Evolutionary conservation across 2,329 filamentous ascomycete genomes (phyloP).

Genomic region (Neofusicoccum sp.): DNA sequence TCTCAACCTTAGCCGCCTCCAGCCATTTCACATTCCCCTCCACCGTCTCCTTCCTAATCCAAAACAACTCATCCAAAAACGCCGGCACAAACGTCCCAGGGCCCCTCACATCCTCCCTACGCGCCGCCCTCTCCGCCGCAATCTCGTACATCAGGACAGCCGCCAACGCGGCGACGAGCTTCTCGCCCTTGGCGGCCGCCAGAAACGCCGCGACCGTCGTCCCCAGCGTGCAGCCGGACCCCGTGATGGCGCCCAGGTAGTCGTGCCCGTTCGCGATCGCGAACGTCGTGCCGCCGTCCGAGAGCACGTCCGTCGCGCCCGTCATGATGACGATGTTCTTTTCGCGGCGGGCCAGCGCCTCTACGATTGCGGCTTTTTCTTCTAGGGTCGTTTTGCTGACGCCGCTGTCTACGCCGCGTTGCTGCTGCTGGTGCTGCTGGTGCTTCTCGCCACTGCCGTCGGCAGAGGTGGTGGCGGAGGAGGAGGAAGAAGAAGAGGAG

Average conservation of each 20-base stretch:
- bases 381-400: constrained; percentile 51
- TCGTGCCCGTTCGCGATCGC: constrained; percentile 76
- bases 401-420: constrained; percentile 83
- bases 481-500: too few relatives aligned
- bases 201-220: constrained; percentile 78
- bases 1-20: constrained; percentile 6
- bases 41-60: background rate
- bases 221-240: constrained; percentile 79
- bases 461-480: constrained; percentile 44
- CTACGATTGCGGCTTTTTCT: constrained; percentile 66
- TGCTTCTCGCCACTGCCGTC: constrained; percentile 37
- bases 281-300: constrained; percentile 70
- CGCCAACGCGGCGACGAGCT: constrained; percentile 71
- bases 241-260: constrained; percentile 71
- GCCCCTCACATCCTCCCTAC: constrained; percentile 65
- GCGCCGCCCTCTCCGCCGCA: constrained; percentile 68
- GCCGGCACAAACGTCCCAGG: constrained; percentile 86
- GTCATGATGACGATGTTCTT: constrained; percentile 80
- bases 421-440: constrained; percentile 46
- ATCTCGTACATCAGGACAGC: constrained; percentile 78
- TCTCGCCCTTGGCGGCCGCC: constrained; percentile 64
- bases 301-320: constrained; percentile 74
- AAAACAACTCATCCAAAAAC: constrained; percentile 72
- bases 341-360: constrained; percentile 67
- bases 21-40: background rate